Evolutionary conservation across 345 rosid genomes (phyloP), one percentile per base, ranked within the genome.

Genomic region (Boechera stricta): DNA sequence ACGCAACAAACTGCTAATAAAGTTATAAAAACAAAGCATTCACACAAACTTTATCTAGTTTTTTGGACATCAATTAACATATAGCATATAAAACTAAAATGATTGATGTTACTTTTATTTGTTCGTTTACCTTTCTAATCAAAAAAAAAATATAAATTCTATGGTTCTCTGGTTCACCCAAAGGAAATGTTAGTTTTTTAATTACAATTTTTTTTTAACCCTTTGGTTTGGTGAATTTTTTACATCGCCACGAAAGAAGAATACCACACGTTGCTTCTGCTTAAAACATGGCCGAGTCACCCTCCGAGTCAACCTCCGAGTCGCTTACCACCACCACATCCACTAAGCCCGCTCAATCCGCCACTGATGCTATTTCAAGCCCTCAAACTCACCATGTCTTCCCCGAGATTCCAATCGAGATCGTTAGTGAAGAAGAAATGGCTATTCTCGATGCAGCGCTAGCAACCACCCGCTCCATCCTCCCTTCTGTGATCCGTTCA

Each of bases 361-460:
- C 58, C 0, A 65, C 53, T 9, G 33, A 6, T 38, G 0, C 68
- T 69, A 64, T 56, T 52, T 71, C 72, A 74, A 57, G 9, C 72
- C 76, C 59, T 44, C 0, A 52, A 5, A 1, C 9, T 10, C 13
- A 65, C 36, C 69, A n/a, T 73, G 41, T 33, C 26, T 2, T 45
- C 15, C 79, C 82, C 21, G 83, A 76, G 3, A 86, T 93, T 87
- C 88, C 88, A 75, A 82, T 88, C 81, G 97, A 91, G 87, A 71
- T 89, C 84, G 83, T 93, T 68, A 83, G 81, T 67, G 97, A 93
- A 42, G 92, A 91, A 82, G 98, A 93, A 81, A 93, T 93, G 98
- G 95, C 89, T 76, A 64, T 88, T 31, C 47, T 89, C 29, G 97
- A 93, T 31, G 87, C 93, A 0, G 95, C 95, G 9, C 63, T 85